Evolutionary conservation across 257 asterid genomes (phyloP).

Genomic region (Solanum lignicaule): DNA sequence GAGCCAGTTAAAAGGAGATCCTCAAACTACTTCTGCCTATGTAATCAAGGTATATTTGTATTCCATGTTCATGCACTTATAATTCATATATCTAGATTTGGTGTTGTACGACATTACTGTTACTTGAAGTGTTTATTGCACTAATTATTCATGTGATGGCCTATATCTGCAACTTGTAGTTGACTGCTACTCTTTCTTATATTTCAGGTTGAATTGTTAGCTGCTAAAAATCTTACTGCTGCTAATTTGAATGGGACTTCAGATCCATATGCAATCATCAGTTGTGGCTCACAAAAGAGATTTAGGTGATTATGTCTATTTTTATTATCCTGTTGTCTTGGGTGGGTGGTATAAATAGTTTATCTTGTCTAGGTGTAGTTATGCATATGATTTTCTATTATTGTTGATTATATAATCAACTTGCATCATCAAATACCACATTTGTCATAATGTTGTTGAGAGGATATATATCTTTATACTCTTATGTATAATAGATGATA

Average conservation of each 20-base stretch:
- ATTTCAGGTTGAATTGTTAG: constrained; percentile 80
- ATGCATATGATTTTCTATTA: neutral
- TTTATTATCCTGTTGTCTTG: neutral
- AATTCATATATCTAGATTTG: neutral
- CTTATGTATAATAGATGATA: neutral
- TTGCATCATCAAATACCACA: neutral
- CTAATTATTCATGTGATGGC: neutral
- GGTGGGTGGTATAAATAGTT: neutral
- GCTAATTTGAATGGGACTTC: constrained; percentile 82
- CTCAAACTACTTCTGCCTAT: constrained; percentile 38
- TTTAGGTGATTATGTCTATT: constrained; percentile 46
- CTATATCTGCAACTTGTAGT: neutral
- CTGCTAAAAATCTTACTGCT: constrained; percentile 85
- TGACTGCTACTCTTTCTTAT: neutral
- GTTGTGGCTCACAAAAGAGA: constrained; percentile 75
- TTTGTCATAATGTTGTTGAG: neutral
- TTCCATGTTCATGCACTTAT: neutral
- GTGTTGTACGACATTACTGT: neutral
- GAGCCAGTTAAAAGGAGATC: constrained; percentile 38
- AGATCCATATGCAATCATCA: constrained; percentile 88
- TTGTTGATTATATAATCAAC: neutral
- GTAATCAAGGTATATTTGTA: constrained; percentile 53
- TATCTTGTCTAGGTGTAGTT: neutral
- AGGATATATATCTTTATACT: neutral
- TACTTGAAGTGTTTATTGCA: neutral